Evolutionary conservation across 2,329 filamentous ascomycete species (phyloP).

Genomic region (Keithomyces neogunnii): DNA sequence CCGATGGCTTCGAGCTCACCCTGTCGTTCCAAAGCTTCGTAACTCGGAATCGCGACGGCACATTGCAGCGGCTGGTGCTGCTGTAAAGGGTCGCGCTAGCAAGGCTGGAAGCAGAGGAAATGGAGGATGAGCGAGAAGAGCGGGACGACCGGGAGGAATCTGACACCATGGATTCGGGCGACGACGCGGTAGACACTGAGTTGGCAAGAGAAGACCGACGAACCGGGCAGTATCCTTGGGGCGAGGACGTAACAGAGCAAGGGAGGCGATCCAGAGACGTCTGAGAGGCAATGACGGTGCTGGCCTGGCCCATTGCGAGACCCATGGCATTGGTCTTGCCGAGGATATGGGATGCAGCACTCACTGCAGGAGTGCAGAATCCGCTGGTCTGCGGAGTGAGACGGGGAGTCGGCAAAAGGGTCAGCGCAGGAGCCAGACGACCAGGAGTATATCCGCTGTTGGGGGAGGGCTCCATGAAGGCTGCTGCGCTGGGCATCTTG

Average conservation of each 20-base stretch:
- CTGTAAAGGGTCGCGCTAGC: slow-evolving; percentile 44
- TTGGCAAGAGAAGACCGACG: slow-evolving; percentile 57
- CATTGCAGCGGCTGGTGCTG: slow-evolving; percentile 39
- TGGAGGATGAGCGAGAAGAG: slow-evolving; percentile 55
- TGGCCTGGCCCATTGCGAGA: slow-evolving; percentile 49
- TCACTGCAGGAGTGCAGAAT: slow-evolving; percentile 52
- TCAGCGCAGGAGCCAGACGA: slow-evolving; percentile 43
- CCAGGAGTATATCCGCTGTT: slow-evolving; percentile 34
- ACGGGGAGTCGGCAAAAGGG: slow-evolving; percentile 49
- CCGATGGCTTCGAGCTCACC: slow-evolving; percentile 40
- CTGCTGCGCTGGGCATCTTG: slow-evolving; percentile 32
- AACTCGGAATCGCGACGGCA: slow-evolving; percentile 55
- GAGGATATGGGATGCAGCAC: slow-evolving; percentile 41
- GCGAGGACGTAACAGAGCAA: slow-evolving; percentile 39
- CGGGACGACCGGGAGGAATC: slow-evolving; percentile 51
- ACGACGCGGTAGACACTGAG: slow-evolving; percentile 54
- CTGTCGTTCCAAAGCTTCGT: slow-evolving; percentile 51
- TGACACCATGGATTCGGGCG: slow-evolving; percentile 60
- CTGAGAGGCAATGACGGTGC: slow-evolving; percentile 36
- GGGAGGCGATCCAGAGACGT: slow-evolving; percentile 43
- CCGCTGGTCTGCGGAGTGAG: slow-evolving; percentile 48
- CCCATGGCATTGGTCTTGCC: slow-evolving; percentile 49
- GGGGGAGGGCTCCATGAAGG: slow-evolving; percentile 39
- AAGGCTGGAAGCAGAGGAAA: slow-evolving; percentile 54
- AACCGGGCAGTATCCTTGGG: slow-evolving; percentile 37